Conservation (phyloP, 192 early-diverging fungal species). For the Spizellomyces punctatus region DNA sequence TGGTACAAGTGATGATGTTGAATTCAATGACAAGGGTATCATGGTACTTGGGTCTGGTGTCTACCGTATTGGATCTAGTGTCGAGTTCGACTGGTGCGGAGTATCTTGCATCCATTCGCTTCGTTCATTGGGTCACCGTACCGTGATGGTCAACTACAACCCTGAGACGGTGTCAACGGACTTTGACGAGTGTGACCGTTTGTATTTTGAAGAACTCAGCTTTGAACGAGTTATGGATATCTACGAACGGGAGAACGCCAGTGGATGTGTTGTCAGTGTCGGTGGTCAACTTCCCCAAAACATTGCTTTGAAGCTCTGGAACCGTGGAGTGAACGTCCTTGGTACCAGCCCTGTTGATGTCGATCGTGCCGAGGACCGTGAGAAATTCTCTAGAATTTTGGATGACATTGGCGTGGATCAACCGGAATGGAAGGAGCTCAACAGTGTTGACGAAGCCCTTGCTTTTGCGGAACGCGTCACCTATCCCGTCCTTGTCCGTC, state of each 20-base stretch:
- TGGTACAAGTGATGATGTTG: slow-evolving; percentile 81
- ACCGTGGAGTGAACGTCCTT: slow-evolving; percentile 78
- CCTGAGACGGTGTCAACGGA: slow-evolving; percentile 98
- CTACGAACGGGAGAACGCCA: slow-evolving; percentile 82
- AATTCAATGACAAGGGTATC: slow-evolving; percentile 84
- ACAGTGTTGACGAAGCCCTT: slow-evolving; percentile 80
- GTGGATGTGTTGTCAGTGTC: slow-evolving; percentile 87
- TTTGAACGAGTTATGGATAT: slow-evolving; percentile 97
- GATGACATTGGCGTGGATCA: slow-evolving; percentile 95
- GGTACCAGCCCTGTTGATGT: slow-evolving; percentile 91
- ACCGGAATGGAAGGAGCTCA: slow-evolving; percentile 94
- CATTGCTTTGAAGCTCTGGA: slow-evolving; percentile 84
- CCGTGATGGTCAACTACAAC: slow-evolving; percentile 99
- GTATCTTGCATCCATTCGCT: slow-evolving; percentile 70
- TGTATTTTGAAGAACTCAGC: slow-evolving; percentile 97
- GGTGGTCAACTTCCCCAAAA: slow-evolving; percentile 97
- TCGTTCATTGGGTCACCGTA: slow-evolving; percentile 75
- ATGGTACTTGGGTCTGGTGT: slow-evolving; percentile 98
- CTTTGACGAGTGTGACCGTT: slow-evolving; percentile 95
- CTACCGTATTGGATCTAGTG: slow-evolving; percentile 94
- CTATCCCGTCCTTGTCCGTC: slow-evolving; percentile 93
- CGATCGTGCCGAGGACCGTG: slow-evolving; percentile 92
- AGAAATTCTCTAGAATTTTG: slow-evolving; percentile 91
- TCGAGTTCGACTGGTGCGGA: slow-evolving; percentile 97
- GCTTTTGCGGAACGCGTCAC: slow-evolving; percentile 76